phyloP scores from a whole-genome alignment of 208 protist genomes.

The Crithidia brevicula region DNA sequence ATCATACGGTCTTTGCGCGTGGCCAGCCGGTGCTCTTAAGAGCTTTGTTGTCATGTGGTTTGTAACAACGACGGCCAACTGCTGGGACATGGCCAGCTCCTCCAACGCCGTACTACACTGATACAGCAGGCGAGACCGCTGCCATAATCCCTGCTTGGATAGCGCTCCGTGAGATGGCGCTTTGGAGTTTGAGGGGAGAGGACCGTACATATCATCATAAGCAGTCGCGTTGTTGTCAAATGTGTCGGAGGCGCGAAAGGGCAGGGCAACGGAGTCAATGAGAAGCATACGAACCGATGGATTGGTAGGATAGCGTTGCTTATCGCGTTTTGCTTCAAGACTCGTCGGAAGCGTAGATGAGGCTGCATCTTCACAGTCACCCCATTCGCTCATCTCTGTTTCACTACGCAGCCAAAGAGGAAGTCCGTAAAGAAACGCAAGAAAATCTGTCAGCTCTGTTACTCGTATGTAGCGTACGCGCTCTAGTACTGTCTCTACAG shows the following conservation, averaged over 20 bases:
- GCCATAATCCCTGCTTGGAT: conserved; percentile 31
- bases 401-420: conserved; percentile 12
- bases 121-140: conserved; percentile 65
- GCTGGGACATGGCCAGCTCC: conserved; percentile 36
- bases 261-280: conserved; percentile 90
- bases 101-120: conserved; percentile 62
- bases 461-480: conserved; percentile 75
- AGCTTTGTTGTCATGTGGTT: conserved; percentile 87
- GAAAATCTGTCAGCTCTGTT: conserved; percentile 52
- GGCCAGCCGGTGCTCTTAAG: background rate
- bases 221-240: conserved; percentile 4
- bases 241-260: conserved; percentile 54
- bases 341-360: too few relatives aligned
- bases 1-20: background rate
- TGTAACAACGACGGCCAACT: conserved; percentile 74
- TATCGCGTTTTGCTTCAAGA: too few relatives aligned
- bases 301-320: too few relatives aligned
- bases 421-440: conserved; percentile 62
- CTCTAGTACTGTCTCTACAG: conserved; percentile 61
- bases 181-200: background rate
- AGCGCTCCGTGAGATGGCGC: background rate
- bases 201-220: background rate
- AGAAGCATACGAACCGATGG: conserved; percentile 63
- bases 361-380: too few relatives aligned
- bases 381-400: background rate